phyloP scores from a whole-genome alignment of 192 early-diverging fungal genomes.

The Gigaspora rosea region DNA sequence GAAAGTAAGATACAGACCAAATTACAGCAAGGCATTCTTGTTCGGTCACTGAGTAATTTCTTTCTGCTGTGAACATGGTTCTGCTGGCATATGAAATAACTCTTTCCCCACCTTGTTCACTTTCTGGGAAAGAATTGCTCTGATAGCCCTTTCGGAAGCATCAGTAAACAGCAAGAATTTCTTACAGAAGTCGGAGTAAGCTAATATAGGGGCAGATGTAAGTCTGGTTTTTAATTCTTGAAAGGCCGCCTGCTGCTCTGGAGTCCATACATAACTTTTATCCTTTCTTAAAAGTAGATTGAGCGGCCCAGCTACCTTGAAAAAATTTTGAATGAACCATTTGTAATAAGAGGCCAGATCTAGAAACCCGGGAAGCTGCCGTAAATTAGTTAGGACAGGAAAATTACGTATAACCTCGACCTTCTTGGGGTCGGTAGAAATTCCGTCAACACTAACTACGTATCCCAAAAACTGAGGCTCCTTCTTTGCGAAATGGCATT shows the following conservation, averaged over 20 bases:
- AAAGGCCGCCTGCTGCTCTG: background rate
- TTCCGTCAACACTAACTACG: background rate
- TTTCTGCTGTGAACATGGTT: background rate
- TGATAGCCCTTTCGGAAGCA: background rate
- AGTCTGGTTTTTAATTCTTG: background rate
- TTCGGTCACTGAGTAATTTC: background rate
- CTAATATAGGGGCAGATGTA: too few relatives aligned
- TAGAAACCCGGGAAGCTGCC: background rate
- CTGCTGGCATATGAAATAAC: background rate
- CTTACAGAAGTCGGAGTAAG: background rate
- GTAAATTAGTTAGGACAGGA: slow-evolving; percentile 13
- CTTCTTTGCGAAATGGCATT: too few relatives aligned
- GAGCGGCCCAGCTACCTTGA: background rate
- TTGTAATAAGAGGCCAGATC: too few relatives aligned
- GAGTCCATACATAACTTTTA: background rate
- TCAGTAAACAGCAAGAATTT: background rate
- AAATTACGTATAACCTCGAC: slow-evolving; percentile 11
- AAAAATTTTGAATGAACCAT: too few relatives aligned
- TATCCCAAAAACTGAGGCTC: slow-evolving; percentile 17
- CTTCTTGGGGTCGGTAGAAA: slow-evolving; percentile 13
- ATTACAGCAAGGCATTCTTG: slow-evolving; percentile 25
- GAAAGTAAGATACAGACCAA: slow-evolving; percentile 19
- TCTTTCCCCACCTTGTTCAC: background rate
- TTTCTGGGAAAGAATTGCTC: slow-evolving; percentile 5
- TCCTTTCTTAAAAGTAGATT: background rate